These are phyloP conservation scores for Calonectria hawksworthii DNA, from an alignment of 2,329 filamentous ascomycete genomes.

Conservation along the genomic window DNA sequence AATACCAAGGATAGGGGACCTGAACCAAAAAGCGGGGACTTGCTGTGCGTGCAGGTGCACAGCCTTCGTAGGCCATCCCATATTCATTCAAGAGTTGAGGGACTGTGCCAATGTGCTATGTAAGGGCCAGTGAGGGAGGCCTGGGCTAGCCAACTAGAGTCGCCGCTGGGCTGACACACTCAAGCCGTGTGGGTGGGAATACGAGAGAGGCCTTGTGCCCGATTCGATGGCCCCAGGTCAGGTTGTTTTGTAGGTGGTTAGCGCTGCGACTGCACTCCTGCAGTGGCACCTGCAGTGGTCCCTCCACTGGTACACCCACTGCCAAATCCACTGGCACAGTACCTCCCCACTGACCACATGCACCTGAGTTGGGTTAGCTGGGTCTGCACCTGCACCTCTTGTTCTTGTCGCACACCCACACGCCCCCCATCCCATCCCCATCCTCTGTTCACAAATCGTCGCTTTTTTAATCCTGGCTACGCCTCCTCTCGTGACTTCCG, in stretches of 20 bases:
- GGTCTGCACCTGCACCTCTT: neutral
- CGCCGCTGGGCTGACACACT: constrained; percentile 2
- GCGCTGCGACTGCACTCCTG: constrained; percentile 12
- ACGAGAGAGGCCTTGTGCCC: constrained; percentile 9
- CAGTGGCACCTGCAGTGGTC: constrained; percentile 3
- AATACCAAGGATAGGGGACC: neutral
- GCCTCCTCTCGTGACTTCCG: constrained; percentile 17
- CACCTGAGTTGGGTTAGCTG: constrained; percentile 6
- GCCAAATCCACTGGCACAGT: neutral
- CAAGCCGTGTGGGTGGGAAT: constrained; percentile 10
- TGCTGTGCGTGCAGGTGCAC: neutral
- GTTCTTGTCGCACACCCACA: neutral
- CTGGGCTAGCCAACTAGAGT: constrained; percentile 6
- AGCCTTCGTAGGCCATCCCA: constrained; percentile 5
- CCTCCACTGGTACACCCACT: neutral
- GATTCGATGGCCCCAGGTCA: neutral
- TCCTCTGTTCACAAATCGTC: neutral
- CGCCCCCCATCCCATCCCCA: neutral
- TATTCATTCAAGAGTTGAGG: neutral
- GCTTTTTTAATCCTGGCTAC: constrained; percentile 13
- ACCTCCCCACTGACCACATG: neutral
- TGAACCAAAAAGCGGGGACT: constrained; percentile 6
- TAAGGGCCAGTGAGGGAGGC: constrained; percentile 1
- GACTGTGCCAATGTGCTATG: neutral
- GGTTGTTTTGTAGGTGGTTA: constrained; percentile 4